phyloP scores from a whole-genome alignment of 306 rosid species.

The Malus sieversii region DNA sequence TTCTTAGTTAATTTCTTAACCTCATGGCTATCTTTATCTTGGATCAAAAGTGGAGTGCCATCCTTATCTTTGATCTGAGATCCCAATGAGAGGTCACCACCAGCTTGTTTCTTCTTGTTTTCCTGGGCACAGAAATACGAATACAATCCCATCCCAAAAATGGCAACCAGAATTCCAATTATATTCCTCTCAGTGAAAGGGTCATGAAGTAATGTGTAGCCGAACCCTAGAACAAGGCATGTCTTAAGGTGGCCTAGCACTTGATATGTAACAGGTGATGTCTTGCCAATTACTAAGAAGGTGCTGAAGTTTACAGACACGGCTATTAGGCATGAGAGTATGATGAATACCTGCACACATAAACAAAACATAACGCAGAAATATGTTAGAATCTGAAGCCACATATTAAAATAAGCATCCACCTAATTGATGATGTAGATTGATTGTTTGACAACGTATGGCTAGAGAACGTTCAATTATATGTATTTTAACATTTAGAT shows the following conservation, averaged over 20 bases:
- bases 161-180: conserved; percentile 66
- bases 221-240: conserved; percentile 88
- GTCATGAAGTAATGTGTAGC: conserved; percentile 91
- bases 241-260: conserved; percentile 96
- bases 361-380: neutral
- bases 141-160: conserved; percentile 86
- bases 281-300: conserved; percentile 87
- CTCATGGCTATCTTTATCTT: conserved; percentile 65
- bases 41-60: conserved; percentile 45
- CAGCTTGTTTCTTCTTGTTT: conserved; percentile 61
- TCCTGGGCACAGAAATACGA: conserved; percentile 87
- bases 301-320: conserved; percentile 98
- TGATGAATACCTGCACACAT: conserved; percentile 57
- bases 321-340: conserved; percentile 81
- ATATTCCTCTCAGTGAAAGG: conserved; percentile 91
- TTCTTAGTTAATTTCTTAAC: conserved; percentile 65
- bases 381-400: neutral
- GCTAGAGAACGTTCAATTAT: neutral
- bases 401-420: neutral
- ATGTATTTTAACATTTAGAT: neutral
- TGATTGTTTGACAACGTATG: neutral
- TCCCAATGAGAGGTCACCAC: conserved; percentile 40
- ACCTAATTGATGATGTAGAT: neutral
- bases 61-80: conserved; percentile 79
- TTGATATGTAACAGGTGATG: conserved; percentile 97